Conservation (phyloP, 1,284 basidiomycete genomes). For the Cutaneotrichosporon cyanovorans region DNA sequence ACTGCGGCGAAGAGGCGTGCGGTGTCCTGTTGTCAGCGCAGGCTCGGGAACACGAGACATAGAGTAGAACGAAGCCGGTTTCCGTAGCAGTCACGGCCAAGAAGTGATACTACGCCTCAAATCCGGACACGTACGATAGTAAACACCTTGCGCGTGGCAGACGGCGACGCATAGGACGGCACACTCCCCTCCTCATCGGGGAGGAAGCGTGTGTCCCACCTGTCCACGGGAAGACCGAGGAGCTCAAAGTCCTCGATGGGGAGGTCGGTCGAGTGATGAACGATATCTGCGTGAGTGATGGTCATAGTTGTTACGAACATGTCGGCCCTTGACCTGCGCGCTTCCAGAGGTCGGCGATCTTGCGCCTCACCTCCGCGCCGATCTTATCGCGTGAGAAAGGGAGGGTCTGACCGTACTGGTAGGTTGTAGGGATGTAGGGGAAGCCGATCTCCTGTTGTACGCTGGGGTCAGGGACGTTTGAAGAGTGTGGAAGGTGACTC, state of each 20-base stretch:
- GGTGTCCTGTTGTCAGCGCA: constrained; percentile 23
- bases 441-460: constrained; percentile 23
- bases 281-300: constrained; percentile 19
- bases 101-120: neutral
- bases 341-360: constrained; percentile 23
- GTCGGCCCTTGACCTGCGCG: constrained; percentile 30
- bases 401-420: constrained; percentile 26
- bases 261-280: constrained; percentile 25
- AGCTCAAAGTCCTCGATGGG: constrained; percentile 12
- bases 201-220: neutral
- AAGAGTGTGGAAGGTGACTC: too few relatives aligned
- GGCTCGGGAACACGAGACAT: too few relatives aligned
- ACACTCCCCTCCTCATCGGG: constrained; percentile 11
- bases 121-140: constrained; percentile 23
- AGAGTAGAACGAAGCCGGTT: too few relatives aligned
- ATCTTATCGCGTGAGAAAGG: constrained; percentile 18
- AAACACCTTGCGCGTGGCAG: constrained; percentile 22
- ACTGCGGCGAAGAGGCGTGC: constrained; percentile 31
- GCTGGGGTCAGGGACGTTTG: neutral
- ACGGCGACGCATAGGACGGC: constrained; percentile 19
- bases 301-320: constrained; percentile 14
- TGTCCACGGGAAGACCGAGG: constrained; percentile 14
- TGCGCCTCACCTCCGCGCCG: constrained; percentile 16
- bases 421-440: constrained; percentile 8
- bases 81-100: neutral